phyloP scores from a whole-genome alignment of 495 filamentous ascomycete genomes.

The Sordaria brevicollis region DNA sequence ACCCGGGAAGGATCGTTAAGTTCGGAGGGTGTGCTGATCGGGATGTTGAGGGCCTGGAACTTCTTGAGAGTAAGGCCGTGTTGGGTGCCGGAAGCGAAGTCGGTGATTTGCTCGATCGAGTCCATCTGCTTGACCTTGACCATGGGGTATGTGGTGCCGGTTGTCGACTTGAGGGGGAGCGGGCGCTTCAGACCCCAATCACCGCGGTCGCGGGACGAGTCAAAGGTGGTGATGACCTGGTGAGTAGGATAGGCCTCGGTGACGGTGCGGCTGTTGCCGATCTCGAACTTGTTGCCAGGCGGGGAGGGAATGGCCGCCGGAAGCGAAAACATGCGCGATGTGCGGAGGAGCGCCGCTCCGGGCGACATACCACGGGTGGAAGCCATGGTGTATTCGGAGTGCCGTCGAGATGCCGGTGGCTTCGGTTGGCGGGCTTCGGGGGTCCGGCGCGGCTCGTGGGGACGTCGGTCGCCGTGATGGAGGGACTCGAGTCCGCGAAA shows the following conservation, averaged over 20 bases:
- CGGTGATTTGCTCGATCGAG: constrained; percentile 83
- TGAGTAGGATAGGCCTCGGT: constrained; percentile 72
- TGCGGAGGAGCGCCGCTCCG: constrained; percentile 47
- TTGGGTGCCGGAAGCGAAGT: constrained; percentile 76
- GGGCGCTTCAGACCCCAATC: constrained; percentile 94
- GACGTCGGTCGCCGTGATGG: not conserved
- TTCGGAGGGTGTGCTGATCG: constrained; percentile 41
- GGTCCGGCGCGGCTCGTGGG: not conserved
- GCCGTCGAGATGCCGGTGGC: constrained; percentile 1
- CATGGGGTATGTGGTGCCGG: constrained; percentile 56
- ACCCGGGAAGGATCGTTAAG: constrained; percentile 10
- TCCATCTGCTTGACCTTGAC: constrained; percentile 67
- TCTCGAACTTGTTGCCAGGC: constrained; percentile 20
- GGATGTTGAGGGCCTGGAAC: constrained; percentile 59
- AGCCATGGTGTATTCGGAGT: constrained; percentile 12
- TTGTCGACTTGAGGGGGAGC: constrained; percentile 65
- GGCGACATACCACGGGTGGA: constrained; percentile 39
- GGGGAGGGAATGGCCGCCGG: constrained; percentile 41
- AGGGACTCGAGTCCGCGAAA: not conserved
- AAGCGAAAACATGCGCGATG: constrained; percentile 49
- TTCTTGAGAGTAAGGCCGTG: constrained; percentile 74
- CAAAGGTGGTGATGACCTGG: constrained; percentile 73
- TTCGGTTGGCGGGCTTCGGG: not conserved
- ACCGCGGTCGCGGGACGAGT: constrained; percentile 60
- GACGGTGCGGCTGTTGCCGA: constrained; percentile 46